These are phyloP conservation scores for Tillandsia leiboldiana DNA, from an alignment of 176 grass and related monocot species.

Conservation along the genomic window DNA sequence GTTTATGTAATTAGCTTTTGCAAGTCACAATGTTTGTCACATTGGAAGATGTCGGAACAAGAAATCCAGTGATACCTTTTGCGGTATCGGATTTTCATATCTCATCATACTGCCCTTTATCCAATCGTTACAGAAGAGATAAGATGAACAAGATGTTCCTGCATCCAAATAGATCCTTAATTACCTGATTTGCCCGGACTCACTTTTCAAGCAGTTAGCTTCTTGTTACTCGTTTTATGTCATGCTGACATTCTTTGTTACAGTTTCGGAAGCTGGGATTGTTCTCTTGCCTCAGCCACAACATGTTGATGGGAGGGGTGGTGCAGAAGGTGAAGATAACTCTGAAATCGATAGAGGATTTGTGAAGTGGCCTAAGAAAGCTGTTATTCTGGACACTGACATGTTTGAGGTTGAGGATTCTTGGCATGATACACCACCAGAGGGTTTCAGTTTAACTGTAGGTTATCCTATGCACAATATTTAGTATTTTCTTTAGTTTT, in stretches of 20 bases:
- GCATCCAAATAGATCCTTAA: too few relatives aligned
- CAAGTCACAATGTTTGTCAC: background rate
- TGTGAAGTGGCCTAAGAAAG: constrained; percentile 76
- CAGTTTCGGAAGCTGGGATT: constrained; percentile 69
- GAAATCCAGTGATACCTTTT: too few relatives aligned
- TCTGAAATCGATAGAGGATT: constrained; percentile 47
- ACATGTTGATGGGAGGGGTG: constrained; percentile 18
- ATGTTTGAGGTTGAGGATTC: constrained; percentile 85
- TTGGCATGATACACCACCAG: constrained; percentile 76
- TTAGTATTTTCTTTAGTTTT: too few relatives aligned
- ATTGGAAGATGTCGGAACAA: background rate
- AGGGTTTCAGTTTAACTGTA: constrained; percentile 76
- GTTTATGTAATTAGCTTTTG: background rate
- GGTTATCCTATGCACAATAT: background rate
- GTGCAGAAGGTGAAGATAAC: constrained; percentile 24
- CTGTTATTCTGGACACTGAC: constrained; percentile 70
- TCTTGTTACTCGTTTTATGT: background rate
- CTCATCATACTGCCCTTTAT: background rate
- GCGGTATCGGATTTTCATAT: too few relatives aligned
- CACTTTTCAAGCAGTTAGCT: background rate
- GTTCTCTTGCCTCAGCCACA: constrained; percentile 53
- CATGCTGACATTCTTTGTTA: background rate
- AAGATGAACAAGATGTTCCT: background rate
- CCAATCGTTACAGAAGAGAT: background rate
- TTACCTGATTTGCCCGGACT: too few relatives aligned